These are phyloP conservation scores for Orychophragmus violaceus DNA, from an alignment of 345 rosid genomes.

Conservation along the genomic window DNA sequence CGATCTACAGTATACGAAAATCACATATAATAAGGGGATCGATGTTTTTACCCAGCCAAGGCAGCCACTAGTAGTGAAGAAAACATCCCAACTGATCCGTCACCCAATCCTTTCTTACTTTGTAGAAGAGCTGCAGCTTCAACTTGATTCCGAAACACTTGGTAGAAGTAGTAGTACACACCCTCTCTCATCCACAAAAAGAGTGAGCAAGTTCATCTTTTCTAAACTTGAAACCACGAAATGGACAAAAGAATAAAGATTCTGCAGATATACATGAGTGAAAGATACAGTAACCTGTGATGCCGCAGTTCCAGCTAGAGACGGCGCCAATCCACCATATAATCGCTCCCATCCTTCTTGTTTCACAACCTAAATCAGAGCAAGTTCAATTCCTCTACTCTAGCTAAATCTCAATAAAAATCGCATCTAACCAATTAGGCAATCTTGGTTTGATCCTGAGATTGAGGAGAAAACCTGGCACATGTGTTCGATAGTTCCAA, in stretches of 20 bases:
- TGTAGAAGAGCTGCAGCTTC: conserved; percentile 57
- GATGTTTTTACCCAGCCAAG: conserved; percentile 61
- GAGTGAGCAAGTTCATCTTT: conserved; percentile 7
- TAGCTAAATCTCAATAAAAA: background rate
- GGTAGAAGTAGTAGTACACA: conserved; percentile 99
- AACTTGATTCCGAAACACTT: conserved; percentile 93
- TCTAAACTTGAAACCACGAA: background rate
- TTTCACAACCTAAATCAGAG: conserved; percentile 89
- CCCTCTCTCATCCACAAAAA: conserved; percentile 66
- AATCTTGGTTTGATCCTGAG: background rate
- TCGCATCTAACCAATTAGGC: background rate
- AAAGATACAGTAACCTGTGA: conserved; percentile 58
- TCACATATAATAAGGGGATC: background rate
- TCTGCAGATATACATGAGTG: background rate
- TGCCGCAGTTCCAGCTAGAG: conserved; percentile 84
- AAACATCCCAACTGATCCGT: conserved; percentile 93
- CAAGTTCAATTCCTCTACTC: too few relatives aligned
- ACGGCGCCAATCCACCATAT: conserved; percentile 83
- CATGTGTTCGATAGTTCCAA: conserved; percentile 71
- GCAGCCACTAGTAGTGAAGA: conserved; percentile 95
- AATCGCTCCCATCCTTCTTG: conserved; percentile 92
- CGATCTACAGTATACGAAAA: background rate
- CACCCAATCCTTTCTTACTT: conserved; percentile 67
- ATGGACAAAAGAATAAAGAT: background rate
- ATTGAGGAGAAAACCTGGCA: conserved; percentile 50